Percentiles rank a stretch among this genome's conserved stretches.
These are phyloP conservation scores for Conticribra guillardii DNA, from an alignment of 108 stramenopile species.

Conservation along the genomic window DNA sequence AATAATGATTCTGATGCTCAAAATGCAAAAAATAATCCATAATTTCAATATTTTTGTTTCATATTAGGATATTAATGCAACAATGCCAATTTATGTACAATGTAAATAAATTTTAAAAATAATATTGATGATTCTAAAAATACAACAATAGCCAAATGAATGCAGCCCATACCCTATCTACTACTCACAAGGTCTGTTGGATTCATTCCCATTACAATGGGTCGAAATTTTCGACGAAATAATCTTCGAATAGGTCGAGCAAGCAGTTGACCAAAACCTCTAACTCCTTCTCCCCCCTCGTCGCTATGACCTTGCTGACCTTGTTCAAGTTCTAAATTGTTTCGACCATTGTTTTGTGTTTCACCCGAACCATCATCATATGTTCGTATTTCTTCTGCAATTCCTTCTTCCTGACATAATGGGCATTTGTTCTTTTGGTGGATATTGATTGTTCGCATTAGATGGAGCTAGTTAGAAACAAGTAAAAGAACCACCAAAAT, in stretches of 20 bases:
- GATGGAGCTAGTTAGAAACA: no score
- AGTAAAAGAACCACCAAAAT: no score
- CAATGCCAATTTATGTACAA: no score
- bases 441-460: not conserved
- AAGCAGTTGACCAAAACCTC: not conserved
- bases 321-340: no score
- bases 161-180: not conserved
- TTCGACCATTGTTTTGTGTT: no score
- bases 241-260: no score
- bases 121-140: no score
- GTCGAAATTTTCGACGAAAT: not conserved
- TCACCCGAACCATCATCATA: slow-evolving; percentile 5
- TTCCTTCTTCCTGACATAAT: slow-evolving; percentile 18
- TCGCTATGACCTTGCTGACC: not conserved
- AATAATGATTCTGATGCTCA: no score
- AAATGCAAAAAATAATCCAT: no score
- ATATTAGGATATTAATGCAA: no score
- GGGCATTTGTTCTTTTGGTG: slow-evolving; percentile 20
- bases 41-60: no score
- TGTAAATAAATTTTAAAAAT: no score
- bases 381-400: slow-evolving; percentile 24
- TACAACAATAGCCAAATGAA: not conserved
- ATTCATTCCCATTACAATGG: not conserved
- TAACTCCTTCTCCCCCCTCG: not conserved
- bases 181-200: not conserved